Evolutionary conservation across 805 yeast genomes (phyloP).

Genomic region (Maudiozyma serrabonitensis): DNA sequence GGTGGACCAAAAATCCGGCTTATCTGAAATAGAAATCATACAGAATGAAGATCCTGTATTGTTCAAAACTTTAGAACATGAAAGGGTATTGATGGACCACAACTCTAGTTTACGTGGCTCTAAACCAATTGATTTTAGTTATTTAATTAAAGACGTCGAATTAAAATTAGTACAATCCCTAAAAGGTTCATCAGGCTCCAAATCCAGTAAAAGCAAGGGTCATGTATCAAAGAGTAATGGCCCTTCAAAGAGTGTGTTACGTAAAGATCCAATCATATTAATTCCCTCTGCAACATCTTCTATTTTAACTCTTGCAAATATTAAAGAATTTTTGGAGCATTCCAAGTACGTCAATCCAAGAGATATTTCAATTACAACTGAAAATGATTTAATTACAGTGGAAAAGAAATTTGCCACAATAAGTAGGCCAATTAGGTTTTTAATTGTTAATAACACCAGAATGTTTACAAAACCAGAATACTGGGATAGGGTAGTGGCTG

Average conservation of each 20-base stretch:
- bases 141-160: constrained; percentile 57
- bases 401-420: constrained; percentile 27
- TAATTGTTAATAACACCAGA: constrained; percentile 83
- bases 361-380: constrained; percentile 29
- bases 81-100: constrained; percentile 46
- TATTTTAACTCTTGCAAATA: constrained; percentile 52
- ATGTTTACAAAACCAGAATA: constrained; percentile 86
- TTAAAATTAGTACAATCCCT: constrained; percentile 44
- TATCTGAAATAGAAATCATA: constrained; percentile 1
- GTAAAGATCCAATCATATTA: constrained; percentile 58
- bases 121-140: constrained; percentile 57
- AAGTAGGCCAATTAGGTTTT: constrained; percentile 25
- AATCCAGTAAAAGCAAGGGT: constrained; percentile 15
- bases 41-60: constrained; percentile 29
- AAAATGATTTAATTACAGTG: constrained; percentile 24
- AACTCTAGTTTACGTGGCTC: constrained; percentile 56
- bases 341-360: constrained; percentile 54
- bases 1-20: neutral
- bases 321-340: constrained; percentile 59
- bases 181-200: constrained; percentile 30
- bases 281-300: constrained; percentile 76
- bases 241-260: constrained; percentile 1
- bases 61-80: constrained; percentile 27
- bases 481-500: constrained; percentile 95
- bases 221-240: constrained; percentile 14